Conservation (phyloP, 1,139 yeast species). For the Blastobotrys niveus region DNA sequence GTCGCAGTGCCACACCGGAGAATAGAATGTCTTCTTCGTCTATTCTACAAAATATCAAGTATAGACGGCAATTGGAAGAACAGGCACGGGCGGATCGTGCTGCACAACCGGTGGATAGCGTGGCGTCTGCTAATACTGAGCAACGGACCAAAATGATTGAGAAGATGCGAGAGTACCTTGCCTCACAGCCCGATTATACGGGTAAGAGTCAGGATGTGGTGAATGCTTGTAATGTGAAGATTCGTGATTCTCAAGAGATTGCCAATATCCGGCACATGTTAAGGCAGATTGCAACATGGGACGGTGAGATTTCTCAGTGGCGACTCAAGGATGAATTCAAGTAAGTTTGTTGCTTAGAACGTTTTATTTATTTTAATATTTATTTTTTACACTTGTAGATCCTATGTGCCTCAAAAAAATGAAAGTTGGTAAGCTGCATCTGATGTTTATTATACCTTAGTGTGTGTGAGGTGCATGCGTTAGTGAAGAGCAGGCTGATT, state of each 20-base stretch:
- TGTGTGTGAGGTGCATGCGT: too few relatives aligned
- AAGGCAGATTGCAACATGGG: constrained; percentile 66
- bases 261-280: constrained; percentile 63
- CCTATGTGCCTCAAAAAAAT: too few relatives aligned
- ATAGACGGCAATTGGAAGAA: constrained; percentile 29
- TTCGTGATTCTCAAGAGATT: constrained; percentile 52
- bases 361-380: too few relatives aligned
- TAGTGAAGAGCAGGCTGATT: too few relatives aligned
- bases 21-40: constrained; percentile 23
- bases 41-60: constrained; percentile 27
- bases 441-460: too few relatives aligned
- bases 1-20: not conserved
- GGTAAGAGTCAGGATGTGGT: constrained; percentile 52
- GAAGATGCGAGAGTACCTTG: constrained; percentile 33
- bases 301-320: constrained; percentile 56
- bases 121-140: constrained; percentile 13
- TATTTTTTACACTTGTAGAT: too few relatives aligned
- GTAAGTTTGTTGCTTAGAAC: not conserved
- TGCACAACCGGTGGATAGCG: constrained; percentile 8
- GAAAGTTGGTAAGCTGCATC: too few relatives aligned
- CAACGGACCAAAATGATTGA: constrained; percentile 27
- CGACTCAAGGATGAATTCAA: constrained; percentile 50
- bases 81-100: constrained; percentile 10
- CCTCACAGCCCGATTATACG: constrained; percentile 27
- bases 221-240: constrained; percentile 41